These are phyloP conservation scores for Fusarium armeniacum DNA, from an alignment of 2,329 filamentous ascomycete species.

Conservation along the genomic window DNA sequence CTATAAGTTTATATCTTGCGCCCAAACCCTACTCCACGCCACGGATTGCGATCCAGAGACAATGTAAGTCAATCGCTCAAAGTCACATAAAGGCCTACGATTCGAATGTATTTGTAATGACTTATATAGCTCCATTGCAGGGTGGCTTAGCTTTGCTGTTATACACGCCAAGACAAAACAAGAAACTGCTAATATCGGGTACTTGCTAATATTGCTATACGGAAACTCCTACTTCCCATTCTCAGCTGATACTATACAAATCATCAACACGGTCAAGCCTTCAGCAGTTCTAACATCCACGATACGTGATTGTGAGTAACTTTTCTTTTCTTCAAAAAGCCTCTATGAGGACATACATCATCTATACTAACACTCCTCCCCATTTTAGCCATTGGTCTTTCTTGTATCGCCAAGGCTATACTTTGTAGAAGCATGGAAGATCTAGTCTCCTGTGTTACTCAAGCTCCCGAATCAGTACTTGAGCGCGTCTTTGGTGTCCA, in stretches of 20 bases:
- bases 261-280: no score
- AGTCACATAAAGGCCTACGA: no score
- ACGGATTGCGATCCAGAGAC: fast-evolving
- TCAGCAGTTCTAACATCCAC: neutral
- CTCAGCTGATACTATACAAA: no score
- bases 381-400: neutral
- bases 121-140: no score
- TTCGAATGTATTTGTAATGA: no score
- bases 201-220: neutral
- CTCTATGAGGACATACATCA: neutral
- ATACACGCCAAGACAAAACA: no score
- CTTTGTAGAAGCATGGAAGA: fast-evolving
- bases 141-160: no score
- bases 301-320: neutral
- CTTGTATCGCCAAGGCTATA: neutral
- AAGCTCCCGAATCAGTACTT: neutral
- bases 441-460: fast-evolving
- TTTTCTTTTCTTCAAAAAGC: neutral
- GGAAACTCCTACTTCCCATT: neutral
- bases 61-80: neutral
- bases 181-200: neutral
- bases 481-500: fast-evolving
- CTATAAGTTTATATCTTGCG: neutral
- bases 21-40: neutral
- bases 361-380: fast-evolving